These are phyloP conservation scores for Lycium barbarum DNA, from an alignment of 257 asterid species.

Conservation along the genomic window DNA sequence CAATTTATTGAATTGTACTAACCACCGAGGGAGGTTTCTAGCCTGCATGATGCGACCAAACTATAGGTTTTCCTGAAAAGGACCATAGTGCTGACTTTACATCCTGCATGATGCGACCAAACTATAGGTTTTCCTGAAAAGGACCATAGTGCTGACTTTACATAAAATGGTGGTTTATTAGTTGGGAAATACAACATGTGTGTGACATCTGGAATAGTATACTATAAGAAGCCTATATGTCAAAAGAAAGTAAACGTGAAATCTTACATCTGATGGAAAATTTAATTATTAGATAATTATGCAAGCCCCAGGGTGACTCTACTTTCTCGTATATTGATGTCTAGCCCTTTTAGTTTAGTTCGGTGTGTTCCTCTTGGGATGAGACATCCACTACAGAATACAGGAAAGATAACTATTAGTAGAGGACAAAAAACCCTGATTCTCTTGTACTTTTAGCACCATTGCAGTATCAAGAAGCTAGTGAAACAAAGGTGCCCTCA, in stretches of 20 bases:
- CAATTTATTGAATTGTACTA: not conserved
- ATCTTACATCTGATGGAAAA: not conserved
- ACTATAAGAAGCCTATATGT: not conserved
- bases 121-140: not conserved
- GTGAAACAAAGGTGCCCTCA: not conserved
- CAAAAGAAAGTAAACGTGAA: not conserved
- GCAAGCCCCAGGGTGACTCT: not conserved
- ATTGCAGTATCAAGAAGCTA: constrained; percentile 8
- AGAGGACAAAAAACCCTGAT: constrained; percentile 9
- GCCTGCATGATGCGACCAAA: not conserved
- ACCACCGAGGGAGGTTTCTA: not conserved
- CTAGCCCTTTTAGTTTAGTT: constrained; percentile 10
- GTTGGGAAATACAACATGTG: not conserved
- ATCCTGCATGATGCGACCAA: not conserved
- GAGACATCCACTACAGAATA: constrained; percentile 8
- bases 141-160: constrained; percentile 17
- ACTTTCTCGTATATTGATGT: not conserved
- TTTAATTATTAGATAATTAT: not conserved
- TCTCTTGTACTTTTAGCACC: not conserved
- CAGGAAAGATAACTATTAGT: not conserved
- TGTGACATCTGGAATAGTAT: not conserved
- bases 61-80: not conserved
- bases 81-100: constrained; percentile 15
- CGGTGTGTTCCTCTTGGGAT: not conserved
- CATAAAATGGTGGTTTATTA: not conserved